A percentile compares a stretch with the other conserved stretches of the same genome.
phyloP scores from a whole-genome alignment of 176 grass and related monocot genomes.

The Pharus latifolius region DNA sequence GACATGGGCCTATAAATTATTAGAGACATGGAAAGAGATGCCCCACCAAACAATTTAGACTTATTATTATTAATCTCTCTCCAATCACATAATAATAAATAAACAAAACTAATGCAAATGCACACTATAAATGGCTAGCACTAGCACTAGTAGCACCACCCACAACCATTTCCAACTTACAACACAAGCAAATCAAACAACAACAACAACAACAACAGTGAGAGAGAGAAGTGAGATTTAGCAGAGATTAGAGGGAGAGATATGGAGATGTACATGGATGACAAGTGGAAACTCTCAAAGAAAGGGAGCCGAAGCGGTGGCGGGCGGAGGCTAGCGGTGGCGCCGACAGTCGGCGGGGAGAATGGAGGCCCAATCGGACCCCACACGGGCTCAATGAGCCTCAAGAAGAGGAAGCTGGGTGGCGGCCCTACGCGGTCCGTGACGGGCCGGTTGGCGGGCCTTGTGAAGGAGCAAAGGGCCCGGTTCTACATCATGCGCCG shows the following conservation, averaged over 20 bases:
- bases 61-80: neutral
- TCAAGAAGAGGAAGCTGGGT: neutral
- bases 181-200: too few species aligned
- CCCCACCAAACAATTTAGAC: neutral
- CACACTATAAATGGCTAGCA: too few species aligned
- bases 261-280: slow-evolving; percentile 46
- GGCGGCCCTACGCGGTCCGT: neutral
- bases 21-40: slow-evolving; percentile 21
- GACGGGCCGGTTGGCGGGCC: slow-evolving; percentile 30
- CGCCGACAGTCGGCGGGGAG: neutral
- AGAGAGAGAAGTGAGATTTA: neutral
- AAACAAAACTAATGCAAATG: neutral
- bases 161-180: too few species aligned
- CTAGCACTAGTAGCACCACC: too few species aligned
- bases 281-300: slow-evolving; percentile 36
- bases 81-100: neutral
- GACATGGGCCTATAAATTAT: slow-evolving; percentile 20
- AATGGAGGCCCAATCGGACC: too few species aligned
- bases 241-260: neutral
- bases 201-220: too few species aligned
- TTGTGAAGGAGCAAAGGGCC: slow-evolving; percentile 69
- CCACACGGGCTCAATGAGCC: neutral
- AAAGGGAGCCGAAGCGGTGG: neutral
- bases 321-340: neutral
- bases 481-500: slow-evolving; percentile 87